Evolutionary conservation across 176 grass and related monocot genomes (phyloP), one percentile per base, ranked within the genome.

Genomic region (Oryza glumipatula): DNA sequence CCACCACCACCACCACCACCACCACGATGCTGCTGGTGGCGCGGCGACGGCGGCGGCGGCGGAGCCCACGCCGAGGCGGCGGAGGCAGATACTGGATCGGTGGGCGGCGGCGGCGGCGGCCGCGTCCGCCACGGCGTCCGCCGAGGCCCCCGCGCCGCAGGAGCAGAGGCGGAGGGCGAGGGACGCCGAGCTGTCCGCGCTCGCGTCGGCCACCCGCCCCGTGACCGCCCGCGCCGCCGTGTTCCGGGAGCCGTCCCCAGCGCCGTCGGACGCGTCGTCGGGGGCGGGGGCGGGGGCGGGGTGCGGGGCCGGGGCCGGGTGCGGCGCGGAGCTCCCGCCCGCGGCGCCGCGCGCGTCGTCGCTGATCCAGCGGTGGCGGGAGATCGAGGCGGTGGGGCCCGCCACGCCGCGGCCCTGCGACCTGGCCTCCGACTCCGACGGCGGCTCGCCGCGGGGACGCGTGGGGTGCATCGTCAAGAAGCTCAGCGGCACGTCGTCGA

Each of bases 321-420:
- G 14, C 61, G 3, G 38, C 70, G 48, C 48, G 48, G 48, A 97
- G 7, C 72, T 86, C 22, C 89, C 83, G 1, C 83, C 84, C 11
- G 22, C 84, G 22, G 94, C 86, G 9, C 91, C 91, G n/a, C 93
- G 96, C 0, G 93, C 96, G 8, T 95, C 96, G 0, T 98, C 96
- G 67, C 81, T 98, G 67, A 98, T 98, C 58, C 96, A 98, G 83
- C 94, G 91, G 44, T 98, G 96, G 96, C 85, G 96, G 80, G 96
- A 94, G 84, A 77, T 98, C 65, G 96, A 98, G 91, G 91, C 91
- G 9, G 88, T 84, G 33, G 78, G 80, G 0, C 83, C 88, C 11
- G 41, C 24, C 66, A 84, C 85, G 23, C 85, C 83, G 26, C 88
- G 85, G 58, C 38, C 80, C 2, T 8, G 35, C 65, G 76, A 79